These are phyloP conservation scores for Dissophora globulifera DNA, from an alignment of 192 early-diverging fungal species.

Conservation along the genomic window DNA sequence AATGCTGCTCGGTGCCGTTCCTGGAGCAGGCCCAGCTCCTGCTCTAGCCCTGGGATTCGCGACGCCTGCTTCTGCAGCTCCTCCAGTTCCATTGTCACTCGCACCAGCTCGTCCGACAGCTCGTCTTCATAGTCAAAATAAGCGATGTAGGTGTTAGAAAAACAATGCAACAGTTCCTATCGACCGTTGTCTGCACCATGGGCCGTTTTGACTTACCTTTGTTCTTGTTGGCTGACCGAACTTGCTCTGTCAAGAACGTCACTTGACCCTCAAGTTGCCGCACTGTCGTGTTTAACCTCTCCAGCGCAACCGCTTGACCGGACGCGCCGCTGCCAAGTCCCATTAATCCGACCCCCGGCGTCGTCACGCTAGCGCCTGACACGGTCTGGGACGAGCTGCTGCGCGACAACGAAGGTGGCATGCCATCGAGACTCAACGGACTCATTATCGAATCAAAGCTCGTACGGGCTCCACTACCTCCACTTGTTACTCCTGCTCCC, in stretches of 20 bases:
- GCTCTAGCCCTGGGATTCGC: constrained; percentile 52
- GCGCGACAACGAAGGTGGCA: constrained; percentile 27
- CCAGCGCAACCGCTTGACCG: constrained; percentile 61
- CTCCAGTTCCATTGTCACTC: constrained; percentile 73
- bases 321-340: constrained; percentile 7
- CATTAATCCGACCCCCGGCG: constrained; percentile 8
- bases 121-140: constrained; percentile 60
- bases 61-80: constrained; percentile 57
- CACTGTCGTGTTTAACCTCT: constrained; percentile 67
- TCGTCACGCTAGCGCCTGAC: neutral
- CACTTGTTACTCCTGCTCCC: neutral
- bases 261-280: constrained; percentile 76
- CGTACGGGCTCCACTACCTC: neutral
- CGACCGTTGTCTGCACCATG: neutral
- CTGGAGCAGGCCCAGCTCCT: constrained; percentile 68
- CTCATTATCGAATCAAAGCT: constrained; percentile 20
- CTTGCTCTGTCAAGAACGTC: constrained; percentile 69
- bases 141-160: too few relatives aligned
- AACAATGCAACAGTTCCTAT: too few relatives aligned
- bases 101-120: constrained; percentile 78
- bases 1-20: constrained; percentile 77
- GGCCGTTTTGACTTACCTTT: constrained; percentile 52
- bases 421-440: constrained; percentile 19
- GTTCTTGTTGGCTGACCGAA: constrained; percentile 68
- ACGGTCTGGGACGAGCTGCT: constrained; percentile 34